Percentiles rank a stretch among this genome's conserved stretches.
Conservation (phyloP, 2,329 filamentous ascomycete genomes). For the Keithomyces neogunnii region DNA sequence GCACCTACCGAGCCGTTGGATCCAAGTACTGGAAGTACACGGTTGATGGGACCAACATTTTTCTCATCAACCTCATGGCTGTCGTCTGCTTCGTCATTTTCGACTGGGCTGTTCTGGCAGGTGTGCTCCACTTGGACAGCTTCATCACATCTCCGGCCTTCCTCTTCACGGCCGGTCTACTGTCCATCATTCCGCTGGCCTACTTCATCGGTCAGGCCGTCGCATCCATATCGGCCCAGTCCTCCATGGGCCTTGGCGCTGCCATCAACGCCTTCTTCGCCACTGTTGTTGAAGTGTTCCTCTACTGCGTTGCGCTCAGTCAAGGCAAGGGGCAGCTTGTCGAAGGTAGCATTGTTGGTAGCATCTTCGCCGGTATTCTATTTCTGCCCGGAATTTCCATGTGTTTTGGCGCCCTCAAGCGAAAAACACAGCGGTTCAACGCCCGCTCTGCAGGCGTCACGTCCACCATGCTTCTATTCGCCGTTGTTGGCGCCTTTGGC, state of each 20-base stretch:
- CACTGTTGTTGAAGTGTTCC: slow-evolving; percentile 92
- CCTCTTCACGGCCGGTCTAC: slow-evolving; percentile 72
- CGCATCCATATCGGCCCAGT: slow-evolving; percentile 95
- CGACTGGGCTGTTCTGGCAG: slow-evolving; percentile 75
- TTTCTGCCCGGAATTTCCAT: slow-evolving; percentile 93
- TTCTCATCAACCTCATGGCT: slow-evolving; percentile 92
- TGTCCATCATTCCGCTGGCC: slow-evolving; percentile 91
- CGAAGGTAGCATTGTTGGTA: slow-evolving; percentile 94
- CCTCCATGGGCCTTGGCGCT: slow-evolving; percentile 94
- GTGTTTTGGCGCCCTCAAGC: slow-evolving; percentile 96
- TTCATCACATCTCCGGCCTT: slow-evolving; percentile 77
- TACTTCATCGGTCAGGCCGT: slow-evolving; percentile 99
- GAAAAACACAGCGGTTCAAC: slow-evolving; percentile 98
- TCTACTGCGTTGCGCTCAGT: slow-evolving; percentile 89
- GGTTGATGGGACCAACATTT: slow-evolving; percentile 95
- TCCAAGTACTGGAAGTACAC: slow-evolving; percentile 99
- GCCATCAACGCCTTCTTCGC: slow-evolving; percentile 98
- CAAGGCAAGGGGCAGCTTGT: slow-evolving; percentile 91
- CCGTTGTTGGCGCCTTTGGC: slow-evolving; percentile 88
- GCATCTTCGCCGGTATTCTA: slow-evolving; percentile 92
- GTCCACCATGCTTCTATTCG: slow-evolving; percentile 95
- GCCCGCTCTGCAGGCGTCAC: slow-evolving; percentile 93
- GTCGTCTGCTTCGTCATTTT: slow-evolving; percentile 92
- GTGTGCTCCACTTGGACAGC: slow-evolving; percentile 58
- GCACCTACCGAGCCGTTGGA: slow-evolving; percentile 93